phyloP scores from a whole-genome alignment of 306 rosid genomes.

The Quercus berberidifolia region DNA sequence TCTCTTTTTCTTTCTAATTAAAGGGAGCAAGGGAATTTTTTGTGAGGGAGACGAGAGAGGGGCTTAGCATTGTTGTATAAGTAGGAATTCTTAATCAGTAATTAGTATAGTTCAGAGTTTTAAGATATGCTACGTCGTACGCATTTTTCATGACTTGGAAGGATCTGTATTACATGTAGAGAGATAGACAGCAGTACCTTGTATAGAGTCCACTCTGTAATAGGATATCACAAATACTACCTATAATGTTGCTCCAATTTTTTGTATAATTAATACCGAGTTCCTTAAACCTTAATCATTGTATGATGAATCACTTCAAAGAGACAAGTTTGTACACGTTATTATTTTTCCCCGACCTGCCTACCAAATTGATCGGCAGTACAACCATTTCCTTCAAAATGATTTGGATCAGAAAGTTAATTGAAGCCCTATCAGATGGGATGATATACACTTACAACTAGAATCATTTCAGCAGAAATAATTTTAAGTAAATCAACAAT shows the following conservation, averaged over 20 bases:
- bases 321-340: background rate
- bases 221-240: constrained; percentile 12
- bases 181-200: constrained; percentile 10
- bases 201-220: constrained; percentile 31
- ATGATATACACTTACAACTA: too few species aligned
- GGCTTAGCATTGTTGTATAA: constrained; percentile 15
- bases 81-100: constrained; percentile 9
- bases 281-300: background rate
- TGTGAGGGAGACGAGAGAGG: background rate
- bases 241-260: background rate
- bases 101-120: constrained; percentile 17
- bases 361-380: too few species aligned
- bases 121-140: constrained; percentile 21
- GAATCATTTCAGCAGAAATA: too few species aligned
- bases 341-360: too few species aligned
- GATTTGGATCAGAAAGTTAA: too few species aligned
- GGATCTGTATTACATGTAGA: constrained; percentile 17
- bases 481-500: too few species aligned
- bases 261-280: background rate
- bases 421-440: too few species aligned
- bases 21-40: background rate
- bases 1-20: background rate
- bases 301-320: background rate
- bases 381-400: too few species aligned
- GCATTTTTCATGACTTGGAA: constrained; percentile 14